Percentiles rank a stretch among this genome's conserved stretches.
These are phyloP conservation scores for Triticum aestivum DNA, from an alignment of 176 grass and related monocot species.

Conservation along the genomic window DNA sequence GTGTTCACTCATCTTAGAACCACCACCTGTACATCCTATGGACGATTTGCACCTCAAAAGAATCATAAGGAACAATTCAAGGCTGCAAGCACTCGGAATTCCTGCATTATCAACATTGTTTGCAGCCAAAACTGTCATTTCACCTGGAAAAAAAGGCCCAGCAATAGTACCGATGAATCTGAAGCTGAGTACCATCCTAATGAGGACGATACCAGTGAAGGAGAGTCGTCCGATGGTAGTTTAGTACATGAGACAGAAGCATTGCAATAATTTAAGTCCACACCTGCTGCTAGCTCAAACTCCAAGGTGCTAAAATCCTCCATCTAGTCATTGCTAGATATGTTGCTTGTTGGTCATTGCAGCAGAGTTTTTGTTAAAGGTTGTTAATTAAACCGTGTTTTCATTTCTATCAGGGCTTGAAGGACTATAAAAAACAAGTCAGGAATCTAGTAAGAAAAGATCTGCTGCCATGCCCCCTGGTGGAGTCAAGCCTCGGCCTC, in stretches of 20 bases:
- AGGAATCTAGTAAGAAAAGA: background rate
- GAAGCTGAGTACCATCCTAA: background rate
- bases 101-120: background rate
- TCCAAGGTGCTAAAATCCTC: background rate
- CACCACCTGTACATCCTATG: background rate
- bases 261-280: background rate
- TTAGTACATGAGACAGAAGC: too few relatives aligned
- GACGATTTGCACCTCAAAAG: background rate
- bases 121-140: background rate
- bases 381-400: background rate
- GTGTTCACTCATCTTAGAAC: too few relatives aligned
- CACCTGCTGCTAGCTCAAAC: background rate
- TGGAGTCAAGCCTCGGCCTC: background rate
- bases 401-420: background rate
- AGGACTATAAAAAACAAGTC: too few relatives aligned
- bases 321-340: background rate
- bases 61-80: background rate
- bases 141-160: background rate
- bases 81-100: background rate
- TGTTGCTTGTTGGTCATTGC: background rate
- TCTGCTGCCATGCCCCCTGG: background rate
- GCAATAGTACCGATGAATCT: background rate
- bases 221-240: background rate
- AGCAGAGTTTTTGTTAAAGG: background rate
- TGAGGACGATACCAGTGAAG: background rate